Percentiles rank a stretch among this genome's conserved stretches.
Evolutionary conservation across 2,329 filamentous ascomycete genomes (phyloP).

Genomic region (Metarhizium humberi): DNA sequence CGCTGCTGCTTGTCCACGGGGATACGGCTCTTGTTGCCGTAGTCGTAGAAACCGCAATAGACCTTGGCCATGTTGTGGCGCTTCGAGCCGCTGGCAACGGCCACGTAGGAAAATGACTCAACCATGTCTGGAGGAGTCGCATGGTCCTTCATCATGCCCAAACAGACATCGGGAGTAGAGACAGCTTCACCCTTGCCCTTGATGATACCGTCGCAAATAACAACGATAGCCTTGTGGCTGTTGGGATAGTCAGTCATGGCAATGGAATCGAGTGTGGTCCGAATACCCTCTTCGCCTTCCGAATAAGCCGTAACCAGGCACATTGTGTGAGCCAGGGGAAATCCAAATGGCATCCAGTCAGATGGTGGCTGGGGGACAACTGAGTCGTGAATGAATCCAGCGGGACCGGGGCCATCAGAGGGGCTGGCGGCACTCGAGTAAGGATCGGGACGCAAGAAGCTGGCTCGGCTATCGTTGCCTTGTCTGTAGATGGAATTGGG

Average conservation of each 20-base stretch:
- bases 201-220: slow-evolving; percentile 95
- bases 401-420: slow-evolving; percentile 66
- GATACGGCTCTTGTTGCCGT: slow-evolving; percentile 71
- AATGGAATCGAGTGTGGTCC: slow-evolving; percentile 90
- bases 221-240: slow-evolving; percentile 94
- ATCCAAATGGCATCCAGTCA: slow-evolving; percentile 96
- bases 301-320: slow-evolving; percentile 96
- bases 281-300: slow-evolving; percentile 84
- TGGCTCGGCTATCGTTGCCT: slow-evolving; percentile 52
- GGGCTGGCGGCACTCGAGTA: slow-evolving; percentile 44
- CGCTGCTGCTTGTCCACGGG: slow-evolving; percentile 84
- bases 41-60: slow-evolving; percentile 97
- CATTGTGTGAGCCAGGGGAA: slow-evolving; percentile 84
- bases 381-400: slow-evolving; percentile 91
- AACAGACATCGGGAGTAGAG: slow-evolving; percentile 81
- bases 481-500: slow-evolving; percentile 65
- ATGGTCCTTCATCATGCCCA: slow-evolving; percentile 93
- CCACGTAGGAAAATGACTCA: slow-evolving; percentile 87
- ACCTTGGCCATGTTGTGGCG: slow-evolving; percentile 99
- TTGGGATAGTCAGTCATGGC: slow-evolving; percentile 98
- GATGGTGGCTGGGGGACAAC: slow-evolving; percentile 94
- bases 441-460: slow-evolving; percentile 53
- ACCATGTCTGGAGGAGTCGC: slow-evolving; percentile 74
- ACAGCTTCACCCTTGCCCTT: slow-evolving; percentile 84
- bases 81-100: slow-evolving; percentile 90